Percentiles rank a stretch among this genome's conserved stretches.
Evolutionary conservation across 495 filamentous ascomycete species (phyloP).

Genomic region (Tuber umbilicatum): DNA sequence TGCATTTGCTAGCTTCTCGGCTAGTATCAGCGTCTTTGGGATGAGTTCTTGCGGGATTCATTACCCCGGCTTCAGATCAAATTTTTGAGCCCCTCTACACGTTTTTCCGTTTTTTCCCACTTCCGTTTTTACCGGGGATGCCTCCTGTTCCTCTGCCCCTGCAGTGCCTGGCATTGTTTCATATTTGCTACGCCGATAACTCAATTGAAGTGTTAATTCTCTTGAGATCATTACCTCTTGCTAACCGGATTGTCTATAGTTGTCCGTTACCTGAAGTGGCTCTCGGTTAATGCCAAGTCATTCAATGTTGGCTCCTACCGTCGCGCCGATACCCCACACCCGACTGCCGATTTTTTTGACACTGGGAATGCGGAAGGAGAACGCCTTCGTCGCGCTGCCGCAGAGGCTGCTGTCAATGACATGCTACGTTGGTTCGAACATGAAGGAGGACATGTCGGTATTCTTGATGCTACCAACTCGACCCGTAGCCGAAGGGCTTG

Average conservation of each 20-base stretch:
- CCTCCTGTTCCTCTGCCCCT: neutral
- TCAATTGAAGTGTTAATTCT: conserved; percentile 12
- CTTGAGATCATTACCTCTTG: neutral
- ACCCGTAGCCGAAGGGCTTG: conserved; percentile 82
- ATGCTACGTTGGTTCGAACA: conserved; percentile 84
- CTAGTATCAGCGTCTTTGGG: neutral
- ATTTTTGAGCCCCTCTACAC: neutral
- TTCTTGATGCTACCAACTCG: conserved; percentile 81
- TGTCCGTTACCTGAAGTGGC: conserved; percentile 90
- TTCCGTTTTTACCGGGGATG: neutral
- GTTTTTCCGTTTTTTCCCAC: neutral
- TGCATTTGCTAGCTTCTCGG: neutral
- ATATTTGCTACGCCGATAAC: conserved; percentile 7
- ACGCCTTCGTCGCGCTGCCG: conserved; percentile 75
- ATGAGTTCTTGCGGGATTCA: neutral
- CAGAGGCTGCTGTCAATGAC: conserved; percentile 79
- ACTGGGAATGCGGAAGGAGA: conserved; percentile 81
- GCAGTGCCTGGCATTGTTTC: neutral
- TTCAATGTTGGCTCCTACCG: conserved; percentile 98
- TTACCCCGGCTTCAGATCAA: neutral
- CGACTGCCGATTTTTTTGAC: conserved; percentile 88
- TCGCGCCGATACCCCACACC: conserved; percentile 75
- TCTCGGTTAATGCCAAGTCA: conserved; percentile 81
- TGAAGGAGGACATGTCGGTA: conserved; percentile 69
- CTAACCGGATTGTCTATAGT: conserved; percentile 49